Evolutionary conservation across 202 grass and related monocot species (phyloP).

Genomic region (Digitaria exilis): DNA sequence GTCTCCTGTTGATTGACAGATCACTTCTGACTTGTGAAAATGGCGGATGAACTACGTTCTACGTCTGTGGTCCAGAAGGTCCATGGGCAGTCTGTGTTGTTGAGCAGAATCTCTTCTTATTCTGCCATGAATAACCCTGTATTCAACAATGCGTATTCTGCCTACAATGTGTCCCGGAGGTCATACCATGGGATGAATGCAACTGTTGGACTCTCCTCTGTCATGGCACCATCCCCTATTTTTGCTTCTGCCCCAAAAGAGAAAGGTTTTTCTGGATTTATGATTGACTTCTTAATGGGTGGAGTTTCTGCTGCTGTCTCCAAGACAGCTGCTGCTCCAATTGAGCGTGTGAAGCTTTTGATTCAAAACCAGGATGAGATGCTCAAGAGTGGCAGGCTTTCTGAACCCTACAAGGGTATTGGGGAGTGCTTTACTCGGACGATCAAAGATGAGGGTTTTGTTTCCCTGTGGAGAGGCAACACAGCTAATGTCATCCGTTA

Average conservation of each 20-base stretch:
- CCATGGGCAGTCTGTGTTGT: constrained; percentile 49
- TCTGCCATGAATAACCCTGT: constrained; percentile 24
- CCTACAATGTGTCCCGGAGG: constrained; percentile 27
- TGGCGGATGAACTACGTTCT: constrained; percentile 51
- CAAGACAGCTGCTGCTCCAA: constrained; percentile 71
- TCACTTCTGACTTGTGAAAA: constrained; percentile 21
- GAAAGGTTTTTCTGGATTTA: constrained; percentile 56
- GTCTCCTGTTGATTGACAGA: constrained; percentile 14
- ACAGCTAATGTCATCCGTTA: constrained; percentile 78
- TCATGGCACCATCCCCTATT: constrained; percentile 40
- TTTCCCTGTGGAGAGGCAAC: constrained; percentile 67
- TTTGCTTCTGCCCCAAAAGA: constrained; percentile 58
- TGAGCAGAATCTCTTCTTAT: constrained; percentile 53
- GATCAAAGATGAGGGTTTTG: constrained; percentile 51
- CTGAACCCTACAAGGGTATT: constrained; percentile 71
- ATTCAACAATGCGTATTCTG: constrained; percentile 36
- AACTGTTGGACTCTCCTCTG: constrained; percentile 38
- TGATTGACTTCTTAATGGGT: constrained; percentile 67
- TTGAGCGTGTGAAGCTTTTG: constrained; percentile 74
- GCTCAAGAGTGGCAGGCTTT: constrained; percentile 64
- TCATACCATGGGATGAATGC: constrained; percentile 35
- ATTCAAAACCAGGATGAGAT: constrained; percentile 81
- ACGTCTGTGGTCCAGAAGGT: constrained; percentile 47
- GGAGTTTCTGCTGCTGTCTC: constrained; percentile 72
- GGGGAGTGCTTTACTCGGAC: constrained; percentile 64